phyloP scores from a whole-genome alignment of 257 asterid genomes.

The Ajuga chamaepitys region DNA sequence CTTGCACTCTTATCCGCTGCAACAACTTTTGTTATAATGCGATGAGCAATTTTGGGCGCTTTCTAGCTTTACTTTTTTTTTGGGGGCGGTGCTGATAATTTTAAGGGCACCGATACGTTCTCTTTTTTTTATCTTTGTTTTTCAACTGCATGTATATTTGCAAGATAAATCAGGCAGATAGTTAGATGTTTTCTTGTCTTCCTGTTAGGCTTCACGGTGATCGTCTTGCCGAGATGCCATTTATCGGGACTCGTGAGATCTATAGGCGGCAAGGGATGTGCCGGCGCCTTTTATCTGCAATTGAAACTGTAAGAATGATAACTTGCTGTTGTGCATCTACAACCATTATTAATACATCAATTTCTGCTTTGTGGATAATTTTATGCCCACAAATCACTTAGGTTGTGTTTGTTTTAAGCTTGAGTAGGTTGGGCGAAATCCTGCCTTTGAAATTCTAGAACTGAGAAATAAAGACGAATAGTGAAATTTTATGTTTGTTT shows the following conservation, averaged over 20 bases:
- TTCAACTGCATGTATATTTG: constrained; percentile 2
- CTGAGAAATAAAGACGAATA: too few relatives aligned
- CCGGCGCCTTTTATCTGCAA: constrained; percentile 75
- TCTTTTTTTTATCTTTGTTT: not conserved
- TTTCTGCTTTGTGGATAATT: not conserved
- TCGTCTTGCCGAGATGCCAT: constrained; percentile 97
- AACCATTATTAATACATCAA: not conserved
- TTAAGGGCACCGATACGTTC: not conserved
- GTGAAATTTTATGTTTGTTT: too few relatives aligned
- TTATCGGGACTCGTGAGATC: constrained; percentile 79
- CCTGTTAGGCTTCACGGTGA: constrained; percentile 71
- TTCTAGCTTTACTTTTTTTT: not conserved
- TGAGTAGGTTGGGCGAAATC: too few relatives aligned
- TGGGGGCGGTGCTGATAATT: too few relatives aligned
- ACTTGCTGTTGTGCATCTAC: not conserved
- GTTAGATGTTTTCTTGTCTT: constrained; percentile 5
- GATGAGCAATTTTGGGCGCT: not conserved
- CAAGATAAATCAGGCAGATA: constrained; percentile 1
- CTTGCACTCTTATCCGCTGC: not conserved
- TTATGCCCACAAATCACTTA: too few relatives aligned
- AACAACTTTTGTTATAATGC: not conserved
- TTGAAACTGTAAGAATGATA: constrained; percentile 58
- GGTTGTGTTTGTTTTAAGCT: too few relatives aligned
- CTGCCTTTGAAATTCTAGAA: too few relatives aligned
- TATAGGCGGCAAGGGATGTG: constrained; percentile 99